Evolutionary conservation across 495 filamentous ascomycete species (phyloP).

Genomic region (Neurospora sp.): DNA sequence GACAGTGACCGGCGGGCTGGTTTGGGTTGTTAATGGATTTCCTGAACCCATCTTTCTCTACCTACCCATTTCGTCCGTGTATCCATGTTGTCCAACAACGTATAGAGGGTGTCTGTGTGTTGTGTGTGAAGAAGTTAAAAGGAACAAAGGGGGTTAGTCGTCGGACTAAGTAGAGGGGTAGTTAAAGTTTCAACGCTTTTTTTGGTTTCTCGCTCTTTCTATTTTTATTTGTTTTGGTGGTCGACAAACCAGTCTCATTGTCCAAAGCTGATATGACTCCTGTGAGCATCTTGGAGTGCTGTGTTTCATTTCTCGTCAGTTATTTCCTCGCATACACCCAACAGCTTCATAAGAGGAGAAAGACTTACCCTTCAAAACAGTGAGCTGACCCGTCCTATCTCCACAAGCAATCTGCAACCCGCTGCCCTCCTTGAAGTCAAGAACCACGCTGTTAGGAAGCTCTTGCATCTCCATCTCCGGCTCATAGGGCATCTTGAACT

Average conservation of each 20-base stretch:
- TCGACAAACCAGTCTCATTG: slow-evolving; percentile 15
- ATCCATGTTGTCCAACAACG: neutral
- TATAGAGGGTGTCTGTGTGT: neutral
- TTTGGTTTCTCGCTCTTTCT: neutral
- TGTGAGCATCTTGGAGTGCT: slow-evolving; percentile 42
- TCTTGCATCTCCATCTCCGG: slow-evolving; percentile 86
- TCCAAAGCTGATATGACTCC: slow-evolving; percentile 28
- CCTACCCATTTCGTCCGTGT: neutral
- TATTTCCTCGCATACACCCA: neutral
- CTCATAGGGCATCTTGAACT: slow-evolving; percentile 66
- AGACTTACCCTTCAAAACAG: slow-evolving; percentile 54
- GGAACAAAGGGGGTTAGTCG: neutral
- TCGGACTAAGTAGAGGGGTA: neutral
- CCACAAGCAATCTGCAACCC: slow-evolving; percentile 80
- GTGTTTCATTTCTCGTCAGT: slow-evolving; percentile 7
- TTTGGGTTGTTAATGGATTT: neutral
- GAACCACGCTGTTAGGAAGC: slow-evolving; percentile 72
- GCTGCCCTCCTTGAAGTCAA: slow-evolving; percentile 78
- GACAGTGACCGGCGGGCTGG: neutral
- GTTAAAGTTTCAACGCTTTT: neutral
- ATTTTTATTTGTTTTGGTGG: neutral
- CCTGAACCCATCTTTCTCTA: neutral
- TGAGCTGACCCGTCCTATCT: slow-evolving; percentile 60
- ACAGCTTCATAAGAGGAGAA: neutral
- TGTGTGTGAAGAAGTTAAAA: neutral